Conservation (phyloP, 1,139 yeast species). For the Blastobotrys raffinosifermentans region DNA sequence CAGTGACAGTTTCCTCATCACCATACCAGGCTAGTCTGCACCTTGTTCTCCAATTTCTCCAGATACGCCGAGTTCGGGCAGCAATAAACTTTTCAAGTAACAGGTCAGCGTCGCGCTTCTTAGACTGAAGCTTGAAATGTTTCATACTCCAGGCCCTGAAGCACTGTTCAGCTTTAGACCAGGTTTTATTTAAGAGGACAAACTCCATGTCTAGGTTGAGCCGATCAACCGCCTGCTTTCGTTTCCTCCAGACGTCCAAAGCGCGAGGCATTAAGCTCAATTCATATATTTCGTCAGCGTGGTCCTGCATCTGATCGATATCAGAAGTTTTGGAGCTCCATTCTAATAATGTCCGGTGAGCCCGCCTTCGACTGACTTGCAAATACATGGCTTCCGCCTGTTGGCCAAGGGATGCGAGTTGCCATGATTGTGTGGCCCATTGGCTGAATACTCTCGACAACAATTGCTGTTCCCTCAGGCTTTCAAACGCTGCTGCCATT, state of each 20-base stretch:
- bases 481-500: no score
- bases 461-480: no score
- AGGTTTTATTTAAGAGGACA: conserved; percentile 10
- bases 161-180: conserved; percentile 13
- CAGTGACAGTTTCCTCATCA: conserved; percentile 1
- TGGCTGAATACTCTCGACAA: no score
- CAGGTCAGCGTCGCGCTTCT: conserved; percentile 22
- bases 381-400: no score
- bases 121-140: conserved; percentile 20
- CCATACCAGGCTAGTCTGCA: conserved; percentile 9
- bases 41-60: conserved; percentile 23
- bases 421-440: no score
- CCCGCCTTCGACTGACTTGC: no score
- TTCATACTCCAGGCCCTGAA: conserved; percentile 24
- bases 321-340: background rate
- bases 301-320: background rate
- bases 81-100: conserved; percentile 16
- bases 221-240: conserved; percentile 2
- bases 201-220: conserved; percentile 14
- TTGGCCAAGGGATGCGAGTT: no score
- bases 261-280: conserved; percentile 1
- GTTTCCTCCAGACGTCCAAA: conserved; percentile 9
- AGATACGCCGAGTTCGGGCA: conserved; percentile 18
- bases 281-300: conserved; percentile 1
- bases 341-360: no score